A percentile compares a stretch with the other conserved stretches of the same genome.
phyloP scores from a whole-genome alignment of 2,329 filamentous ascomycete species.

The Zasmidium angulare region DNA sequence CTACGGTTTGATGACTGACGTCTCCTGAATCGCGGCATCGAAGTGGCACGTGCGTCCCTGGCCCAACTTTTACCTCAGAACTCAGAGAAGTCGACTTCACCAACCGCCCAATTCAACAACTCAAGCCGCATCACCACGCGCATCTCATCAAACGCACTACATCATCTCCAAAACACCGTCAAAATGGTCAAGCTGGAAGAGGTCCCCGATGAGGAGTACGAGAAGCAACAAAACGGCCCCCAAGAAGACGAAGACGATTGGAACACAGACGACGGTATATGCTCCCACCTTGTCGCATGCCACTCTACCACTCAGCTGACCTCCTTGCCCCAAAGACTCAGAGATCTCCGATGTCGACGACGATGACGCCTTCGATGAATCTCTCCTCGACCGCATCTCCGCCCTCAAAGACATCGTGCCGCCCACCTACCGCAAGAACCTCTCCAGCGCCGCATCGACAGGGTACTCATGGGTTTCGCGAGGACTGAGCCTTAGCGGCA shows the following conservation, averaged over 20 bases:
- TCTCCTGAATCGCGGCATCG: not conserved
- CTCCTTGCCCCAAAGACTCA: slow-evolving; percentile 58
- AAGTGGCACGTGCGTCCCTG: slow-evolving; percentile 1
- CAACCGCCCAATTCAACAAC: not conserved
- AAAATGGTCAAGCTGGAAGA: slow-evolving; percentile 96
- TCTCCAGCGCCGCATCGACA: slow-evolving; percentile 46
- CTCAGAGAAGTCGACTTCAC: not conserved
- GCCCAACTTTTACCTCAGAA: not conserved
- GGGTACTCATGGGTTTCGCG: slow-evolving; percentile 59
- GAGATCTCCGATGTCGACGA: slow-evolving; percentile 72
- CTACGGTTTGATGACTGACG: not conserved
- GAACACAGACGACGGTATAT: slow-evolving; percentile 86
- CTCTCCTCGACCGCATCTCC: slow-evolving; percentile 42
- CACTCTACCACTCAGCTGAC: not conserved
- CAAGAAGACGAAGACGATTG: slow-evolving; percentile 72
- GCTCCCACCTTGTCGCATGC: not conserved
- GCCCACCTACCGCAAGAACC: slow-evolving; percentile 44
- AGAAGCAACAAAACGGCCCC: slow-evolving; percentile 66
- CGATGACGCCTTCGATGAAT: slow-evolving; percentile 53
- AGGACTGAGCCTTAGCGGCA: slow-evolving; percentile 71
- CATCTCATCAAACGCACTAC: not conserved
- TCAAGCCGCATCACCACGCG: not conserved
- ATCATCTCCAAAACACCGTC: slow-evolving; percentile 18
- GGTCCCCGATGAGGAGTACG: slow-evolving; percentile 95
- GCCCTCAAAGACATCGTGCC: slow-evolving; percentile 48